These are phyloP conservation scores for Naganishia cerealis DNA, from an alignment of 1,284 basidiomycete species.

Conservation along the genomic window DNA sequence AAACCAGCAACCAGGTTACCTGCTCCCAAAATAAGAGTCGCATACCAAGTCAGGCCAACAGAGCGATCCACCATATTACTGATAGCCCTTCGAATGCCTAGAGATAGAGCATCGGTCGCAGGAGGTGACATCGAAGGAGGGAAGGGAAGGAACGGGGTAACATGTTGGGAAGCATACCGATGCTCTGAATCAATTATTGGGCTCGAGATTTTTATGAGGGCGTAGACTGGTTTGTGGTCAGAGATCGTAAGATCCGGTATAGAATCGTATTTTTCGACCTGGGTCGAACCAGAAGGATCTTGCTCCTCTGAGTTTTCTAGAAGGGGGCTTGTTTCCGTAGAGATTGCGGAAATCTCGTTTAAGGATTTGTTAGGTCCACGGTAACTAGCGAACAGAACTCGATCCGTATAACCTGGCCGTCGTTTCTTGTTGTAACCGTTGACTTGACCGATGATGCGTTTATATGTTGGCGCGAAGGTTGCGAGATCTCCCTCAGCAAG, in stretches of 20 bases:
- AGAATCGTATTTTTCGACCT: constrained; percentile 36
- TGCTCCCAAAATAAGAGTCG: constrained; percentile 28
- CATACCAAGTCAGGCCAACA: constrained; percentile 28
- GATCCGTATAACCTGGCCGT: constrained; percentile 89
- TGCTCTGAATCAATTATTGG: constrained; percentile 15
- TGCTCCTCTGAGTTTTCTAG: background rate
- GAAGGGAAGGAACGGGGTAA: constrained; percentile 29
- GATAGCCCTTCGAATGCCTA: constrained; percentile 14
- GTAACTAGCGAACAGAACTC: constrained; percentile 81
- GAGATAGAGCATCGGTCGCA: constrained; percentile 1
- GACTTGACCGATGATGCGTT: constrained; percentile 74
- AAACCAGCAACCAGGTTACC: constrained; percentile 30
- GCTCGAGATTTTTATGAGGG: constrained; percentile 45
- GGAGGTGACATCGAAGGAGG: constrained; percentile 4
- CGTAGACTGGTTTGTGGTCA: constrained; percentile 55
- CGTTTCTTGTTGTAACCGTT: constrained; percentile 72
- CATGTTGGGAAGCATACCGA: constrained; percentile 14
- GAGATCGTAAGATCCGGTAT: constrained; percentile 49
- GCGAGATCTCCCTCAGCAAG: constrained; percentile 79
- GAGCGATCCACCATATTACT: constrained; percentile 7
- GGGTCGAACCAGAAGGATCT: background rate
- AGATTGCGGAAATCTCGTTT: background rate
- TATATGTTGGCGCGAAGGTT: constrained; percentile 83
- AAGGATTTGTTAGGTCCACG: constrained; percentile 40
- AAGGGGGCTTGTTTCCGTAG: constrained; percentile 13